These are phyloP conservation scores for Lasiodiplodia citricola DNA, from an alignment of 2,329 filamentous ascomycete genomes.

Conservation along the genomic window DNA sequence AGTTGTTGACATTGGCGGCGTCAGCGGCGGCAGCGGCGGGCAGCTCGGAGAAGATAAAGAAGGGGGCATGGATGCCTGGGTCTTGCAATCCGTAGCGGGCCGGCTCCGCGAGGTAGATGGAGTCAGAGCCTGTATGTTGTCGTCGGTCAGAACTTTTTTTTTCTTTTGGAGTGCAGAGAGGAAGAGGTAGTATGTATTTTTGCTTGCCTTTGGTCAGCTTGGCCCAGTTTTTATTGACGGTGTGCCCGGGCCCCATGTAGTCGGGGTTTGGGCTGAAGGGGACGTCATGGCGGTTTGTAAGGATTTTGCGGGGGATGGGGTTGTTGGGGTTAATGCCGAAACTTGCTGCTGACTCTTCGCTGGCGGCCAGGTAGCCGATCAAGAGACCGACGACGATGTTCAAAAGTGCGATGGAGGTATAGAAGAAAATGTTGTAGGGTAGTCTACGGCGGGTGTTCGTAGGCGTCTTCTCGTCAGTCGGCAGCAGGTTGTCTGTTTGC, in stretches of 20 bases:
- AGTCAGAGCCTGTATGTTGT: neutral
- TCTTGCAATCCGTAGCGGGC: neutral
- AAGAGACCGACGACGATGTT: neutral
- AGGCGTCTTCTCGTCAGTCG: neutral
- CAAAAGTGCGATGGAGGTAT: neutral
- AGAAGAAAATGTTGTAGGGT: neutral
- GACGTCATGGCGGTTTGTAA: conserved; percentile 3
- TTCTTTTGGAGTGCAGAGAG: neutral
- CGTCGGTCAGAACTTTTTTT: neutral
- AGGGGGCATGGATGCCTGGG: neutral
- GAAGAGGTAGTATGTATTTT: no score
- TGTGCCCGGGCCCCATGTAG: neutral
- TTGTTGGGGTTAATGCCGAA: conserved; percentile 4
- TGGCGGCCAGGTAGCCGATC: neutral
- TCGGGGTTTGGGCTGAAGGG: neutral
- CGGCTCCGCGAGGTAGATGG: neutral
- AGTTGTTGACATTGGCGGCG: neutral
- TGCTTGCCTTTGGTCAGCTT: neutral
- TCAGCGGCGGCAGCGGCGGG: neutral
- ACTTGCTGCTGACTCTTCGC: neutral
- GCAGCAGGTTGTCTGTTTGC: neutral
- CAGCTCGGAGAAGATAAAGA: neutral
- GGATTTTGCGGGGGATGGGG: neutral
- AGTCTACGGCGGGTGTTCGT: neutral
- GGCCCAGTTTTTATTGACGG: neutral